Base-by-base conservation (phyloP, 2,329 filamentous ascomycete genomes). In the Lachnellula hyalina region DNA sequence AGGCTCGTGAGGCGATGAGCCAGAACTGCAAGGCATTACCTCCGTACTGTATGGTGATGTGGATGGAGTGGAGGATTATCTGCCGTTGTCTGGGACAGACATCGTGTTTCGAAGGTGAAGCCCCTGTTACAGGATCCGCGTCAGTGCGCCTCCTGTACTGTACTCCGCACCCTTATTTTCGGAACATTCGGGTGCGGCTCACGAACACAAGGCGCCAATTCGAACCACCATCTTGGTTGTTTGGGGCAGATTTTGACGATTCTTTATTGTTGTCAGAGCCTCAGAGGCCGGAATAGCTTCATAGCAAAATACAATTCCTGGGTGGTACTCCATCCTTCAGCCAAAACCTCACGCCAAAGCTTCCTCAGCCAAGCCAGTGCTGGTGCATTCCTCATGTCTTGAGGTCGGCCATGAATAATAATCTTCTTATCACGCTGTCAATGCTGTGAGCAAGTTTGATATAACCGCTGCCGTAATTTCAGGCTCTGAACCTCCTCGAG, bases 41-140 rank as follows among this genome's bases (percentile, higher is more conserved):
- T 21, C n/a, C n/a, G n/a, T n/a, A n/a, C n/a, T n/a, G n/a, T n/a
- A 23, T 38, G 21, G 23, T 50, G 48, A 19, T 49, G 32, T 35
- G 14, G n/a, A 32, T 49, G 47, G n/a, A 15, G 17, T 21, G 28
- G 35, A 17, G 47, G 8, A n/a, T n/a, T 47, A 21, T 49, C 47
- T 47, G 47, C 47, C 36, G 42, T 54, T 40, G 40, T 47, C 52
- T 49, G 41, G 52, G 19, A 40, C 34, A 36, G 34, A 40, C 8
- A 14, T 15, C 34, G 32, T 40, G 47, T 49, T 47, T 47, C 23
- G 44, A 32, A 23, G 23, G 44, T 32, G 44, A 19, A 21, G 41
- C 41, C 41, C 41, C 41, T 44, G 41, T 47, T 47, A 47, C 44
- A 47, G 44, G 28, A 17, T 25, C 44, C 11, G 21, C 15, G 12